Evolutionary conservation across 768 basidiomycete genomes (phyloP).

Genomic region (Lentinula sp.): DNA sequence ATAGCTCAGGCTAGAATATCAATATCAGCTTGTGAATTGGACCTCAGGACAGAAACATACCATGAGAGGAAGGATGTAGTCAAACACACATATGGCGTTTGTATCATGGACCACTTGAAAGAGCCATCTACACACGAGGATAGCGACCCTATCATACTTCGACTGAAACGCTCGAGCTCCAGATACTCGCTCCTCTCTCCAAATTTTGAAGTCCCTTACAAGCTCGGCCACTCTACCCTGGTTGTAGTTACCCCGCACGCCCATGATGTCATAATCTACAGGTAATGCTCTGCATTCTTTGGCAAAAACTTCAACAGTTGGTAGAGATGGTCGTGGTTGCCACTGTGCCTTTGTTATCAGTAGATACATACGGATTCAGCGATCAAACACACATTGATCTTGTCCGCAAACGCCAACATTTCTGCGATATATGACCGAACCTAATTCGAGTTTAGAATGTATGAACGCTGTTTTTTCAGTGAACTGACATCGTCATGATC

Average conservation of each 20-base stretch:
- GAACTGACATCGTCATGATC: constrained; percentile 72
- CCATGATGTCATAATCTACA: constrained; percentile 67
- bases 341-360: constrained; percentile 32
- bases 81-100: constrained; percentile 70
- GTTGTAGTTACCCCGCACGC: constrained; percentile 61
- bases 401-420: constrained; percentile 63
- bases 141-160: constrained; percentile 74
- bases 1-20: constrained; percentile 58
- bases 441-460: constrained; percentile 24
- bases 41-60: constrained; percentile 28
- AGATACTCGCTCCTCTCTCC: constrained; percentile 66
- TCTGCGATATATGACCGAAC: constrained; percentile 75
- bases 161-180: constrained; percentile 80
- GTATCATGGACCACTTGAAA: constrained; percentile 70
- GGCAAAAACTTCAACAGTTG: constrained; percentile 57
- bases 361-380: neutral
- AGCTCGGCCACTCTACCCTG: constrained; percentile 52
- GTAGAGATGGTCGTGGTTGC: constrained; percentile 57
- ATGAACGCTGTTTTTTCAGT: constrained; percentile 1
- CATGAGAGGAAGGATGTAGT: constrained; percentile 80
- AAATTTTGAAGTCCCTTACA: constrained; percentile 56
- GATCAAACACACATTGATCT: constrained; percentile 50
- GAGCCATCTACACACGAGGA: constrained; percentile 73
- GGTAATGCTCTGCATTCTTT: constrained; percentile 56
- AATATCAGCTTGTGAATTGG: constrained; percentile 4